A percentile compares a stretch with the other conserved stretches of the same genome.
These are phyloP conservation scores for Fusarium sp. DNA, from an alignment of 2,329 filamentous ascomycete species.

Conservation along the genomic window DNA sequence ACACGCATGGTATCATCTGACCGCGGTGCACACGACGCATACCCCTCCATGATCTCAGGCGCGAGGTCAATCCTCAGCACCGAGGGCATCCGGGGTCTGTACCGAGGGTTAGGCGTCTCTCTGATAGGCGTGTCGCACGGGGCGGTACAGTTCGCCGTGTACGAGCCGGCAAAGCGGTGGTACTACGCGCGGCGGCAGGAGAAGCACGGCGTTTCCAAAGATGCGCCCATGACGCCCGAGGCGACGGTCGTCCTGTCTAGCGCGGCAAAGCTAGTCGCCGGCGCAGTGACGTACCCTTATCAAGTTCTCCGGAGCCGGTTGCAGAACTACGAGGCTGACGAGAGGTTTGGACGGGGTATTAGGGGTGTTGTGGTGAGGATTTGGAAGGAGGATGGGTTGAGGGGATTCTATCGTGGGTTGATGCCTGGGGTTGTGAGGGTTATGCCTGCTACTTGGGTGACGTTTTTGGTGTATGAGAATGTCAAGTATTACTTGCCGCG, in stretches of 20 bases:
- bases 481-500: constrained; percentile 77
- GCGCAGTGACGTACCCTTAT: constrained; percentile 93
- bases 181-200: constrained; percentile 63
- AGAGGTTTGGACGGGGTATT: constrained; percentile 77
- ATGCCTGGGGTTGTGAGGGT: constrained; percentile 91
- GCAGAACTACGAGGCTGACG: constrained; percentile 88
- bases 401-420: constrained; percentile 92
- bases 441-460: constrained; percentile 94
- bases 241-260: constrained; percentile 87
- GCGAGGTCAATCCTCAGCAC: constrained; percentile 72
- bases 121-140: constrained; percentile 91
- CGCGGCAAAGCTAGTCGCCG: constrained; percentile 86
- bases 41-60: constrained; percentile 81
- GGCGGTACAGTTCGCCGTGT: constrained; percentile 95
- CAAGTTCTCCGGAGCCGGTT: constrained; percentile 90
- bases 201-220: constrained; percentile 22
- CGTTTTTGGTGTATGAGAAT: constrained; percentile 97
- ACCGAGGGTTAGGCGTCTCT: constrained; percentile 85
- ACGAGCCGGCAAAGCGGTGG: constrained; percentile 75
- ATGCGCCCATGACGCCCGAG: constrained; percentile 69
- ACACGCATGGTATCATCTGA: constrained; percentile 95
- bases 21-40: constrained; percentile 79
- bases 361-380: constrained; percentile 78
- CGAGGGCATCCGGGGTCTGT: constrained; percentile 86
- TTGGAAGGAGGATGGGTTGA: constrained; percentile 81